Evolutionary conservation across 352 stramenopile species (phyloP), one percentile per base, ranked within the genome.

Genomic region (Globisporangium orthogonon): DNA sequence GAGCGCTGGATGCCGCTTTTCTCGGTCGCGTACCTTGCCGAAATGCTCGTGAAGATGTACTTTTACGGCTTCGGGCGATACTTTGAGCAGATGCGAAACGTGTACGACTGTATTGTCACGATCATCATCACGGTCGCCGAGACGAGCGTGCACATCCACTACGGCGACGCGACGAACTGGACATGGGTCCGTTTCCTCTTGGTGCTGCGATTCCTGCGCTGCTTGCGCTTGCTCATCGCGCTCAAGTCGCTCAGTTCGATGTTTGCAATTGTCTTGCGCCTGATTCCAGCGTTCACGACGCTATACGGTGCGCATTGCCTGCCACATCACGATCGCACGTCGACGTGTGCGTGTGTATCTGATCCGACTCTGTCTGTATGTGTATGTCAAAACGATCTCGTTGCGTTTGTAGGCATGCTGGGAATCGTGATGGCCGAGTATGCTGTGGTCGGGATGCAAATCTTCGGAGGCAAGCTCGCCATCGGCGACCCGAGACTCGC

Each of bases 1-100:
- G 74, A 85, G 44, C 43, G 67, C 15, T 79, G 72, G 48, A 91
- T 94, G 70, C 71, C 82, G 2, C 50, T 76, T 7, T 94, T 95
- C 54, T 83, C 83, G 29, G 61, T 70, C 17, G 61, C 73, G 6
- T 96, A 91, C 61, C 57, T 92, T 13, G 40, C 86, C 1, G 87
- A 96, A 54, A 95, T 96, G 82, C 54, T 88, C 9, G 50, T 93
- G 31, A 96, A 95, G 65, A 75, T 93, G 50, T 74, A 80, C 33
- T 76, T 73, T 3, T 65, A 83, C 30, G 76, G 77, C 7, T 64
- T 69, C 35, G 67, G 66, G 17, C 63, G 62, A 33, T 96, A 95
- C 63, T 82, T 82, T 47, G 60, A 70, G 4, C 74, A 83, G 31
- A 14, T 62, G 5, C 87, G 86, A 56, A 96, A 96, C 58, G 59